Evolutionary conservation across 169 alveolate genomes (phyloP).

Genomic region (Babesia caballi): DNA sequence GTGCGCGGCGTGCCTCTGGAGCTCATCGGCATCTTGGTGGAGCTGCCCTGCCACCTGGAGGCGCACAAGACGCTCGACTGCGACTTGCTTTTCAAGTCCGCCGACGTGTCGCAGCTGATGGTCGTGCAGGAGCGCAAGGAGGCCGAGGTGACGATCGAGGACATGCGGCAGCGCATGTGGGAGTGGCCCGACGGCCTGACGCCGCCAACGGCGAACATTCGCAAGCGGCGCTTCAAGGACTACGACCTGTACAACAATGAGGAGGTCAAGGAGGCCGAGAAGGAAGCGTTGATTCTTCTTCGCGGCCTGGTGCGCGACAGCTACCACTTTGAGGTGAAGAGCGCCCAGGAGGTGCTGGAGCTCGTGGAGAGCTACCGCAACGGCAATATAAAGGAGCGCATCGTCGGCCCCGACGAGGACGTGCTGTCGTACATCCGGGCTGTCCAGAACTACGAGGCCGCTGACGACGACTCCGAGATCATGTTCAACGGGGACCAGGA

Average conservation of each 20-base stretch:
- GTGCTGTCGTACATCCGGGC: constrained; percentile 46
- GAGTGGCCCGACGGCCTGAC: constrained; percentile 86
- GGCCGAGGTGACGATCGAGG: constrained; percentile 58
- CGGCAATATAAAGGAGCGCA: constrained; percentile 61
- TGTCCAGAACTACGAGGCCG: constrained; percentile 38
- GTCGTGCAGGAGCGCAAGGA: constrained; percentile 67
- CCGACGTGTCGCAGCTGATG: constrained; percentile 75
- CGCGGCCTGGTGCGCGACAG: constrained; percentile 59
- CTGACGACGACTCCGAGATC: constrained; percentile 57
- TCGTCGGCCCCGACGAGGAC: constrained; percentile 67
- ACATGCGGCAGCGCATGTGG: constrained; percentile 72
- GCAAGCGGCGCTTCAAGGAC: constrained; percentile 79
- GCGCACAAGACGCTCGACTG: constrained; percentile 82
- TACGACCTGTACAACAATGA: constrained; percentile 73
- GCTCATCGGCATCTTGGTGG: constrained; percentile 76
- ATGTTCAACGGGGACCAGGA: constrained; percentile 42
- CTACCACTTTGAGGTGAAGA: constrained; percentile 63
- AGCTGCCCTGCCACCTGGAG: constrained; percentile 81
- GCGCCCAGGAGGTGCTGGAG: constrained; percentile 60
- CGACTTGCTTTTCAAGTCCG: constrained; percentile 80
- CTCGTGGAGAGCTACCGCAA: constrained; percentile 50
- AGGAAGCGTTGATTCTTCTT: constrained; percentile 47
- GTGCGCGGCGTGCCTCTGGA: constrained; percentile 37
- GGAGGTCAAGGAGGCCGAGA: constrained; percentile 82
- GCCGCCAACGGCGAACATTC: constrained; percentile 78